Conservation (phyloP, 805 yeast species). For the Wickerhamomyces ciferrii region DNA sequence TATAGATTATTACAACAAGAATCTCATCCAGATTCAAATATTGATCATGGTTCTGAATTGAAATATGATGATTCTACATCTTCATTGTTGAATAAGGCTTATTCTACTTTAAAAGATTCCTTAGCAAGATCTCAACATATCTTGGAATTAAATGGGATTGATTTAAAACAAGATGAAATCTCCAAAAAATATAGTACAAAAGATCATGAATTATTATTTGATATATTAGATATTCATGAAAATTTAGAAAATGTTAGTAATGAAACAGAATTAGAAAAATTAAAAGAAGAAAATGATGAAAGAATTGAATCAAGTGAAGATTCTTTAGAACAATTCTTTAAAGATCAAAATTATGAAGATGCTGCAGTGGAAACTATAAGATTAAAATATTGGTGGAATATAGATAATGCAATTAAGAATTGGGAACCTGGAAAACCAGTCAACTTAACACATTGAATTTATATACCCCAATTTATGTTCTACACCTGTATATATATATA, state of each 20-base stretch:
- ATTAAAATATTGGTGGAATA: conserved; percentile 80
- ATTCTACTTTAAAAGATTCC: conserved; percentile 65
- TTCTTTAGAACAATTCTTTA: conserved; percentile 42
- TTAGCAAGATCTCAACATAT: conserved; percentile 63
- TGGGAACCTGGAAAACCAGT: conserved; percentile 74
- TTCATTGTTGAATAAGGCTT: conserved; percentile 70
- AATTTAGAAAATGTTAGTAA: conserved; percentile 59
- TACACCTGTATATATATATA: too few species aligned
- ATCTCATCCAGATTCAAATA: conserved; percentile 73
- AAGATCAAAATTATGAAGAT: conserved; percentile 39
- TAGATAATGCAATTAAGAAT: conserved; percentile 66
- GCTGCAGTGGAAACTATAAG: conserved; percentile 66
- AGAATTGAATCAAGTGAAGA: conserved; percentile 45
- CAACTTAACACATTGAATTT: conserved; percentile 55
- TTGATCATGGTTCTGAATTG: conserved; percentile 10
- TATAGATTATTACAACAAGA: conserved; percentile 67
- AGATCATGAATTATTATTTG: conserved; percentile 60
- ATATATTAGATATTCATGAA: conserved; percentile 82
- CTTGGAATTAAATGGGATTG: conserved; percentile 39
- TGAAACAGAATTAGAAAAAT: conserved; percentile 49
- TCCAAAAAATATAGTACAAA: conserved; percentile 37
- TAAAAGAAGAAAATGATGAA: conserved; percentile 50
- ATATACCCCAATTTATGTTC: too few species aligned
- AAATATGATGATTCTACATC: conserved; percentile 31
- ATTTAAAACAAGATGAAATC: conserved; percentile 55